phyloP scores from a whole-genome alignment of 1,284 basidiomycete species.

The Ganoderma multipileum region DNA sequence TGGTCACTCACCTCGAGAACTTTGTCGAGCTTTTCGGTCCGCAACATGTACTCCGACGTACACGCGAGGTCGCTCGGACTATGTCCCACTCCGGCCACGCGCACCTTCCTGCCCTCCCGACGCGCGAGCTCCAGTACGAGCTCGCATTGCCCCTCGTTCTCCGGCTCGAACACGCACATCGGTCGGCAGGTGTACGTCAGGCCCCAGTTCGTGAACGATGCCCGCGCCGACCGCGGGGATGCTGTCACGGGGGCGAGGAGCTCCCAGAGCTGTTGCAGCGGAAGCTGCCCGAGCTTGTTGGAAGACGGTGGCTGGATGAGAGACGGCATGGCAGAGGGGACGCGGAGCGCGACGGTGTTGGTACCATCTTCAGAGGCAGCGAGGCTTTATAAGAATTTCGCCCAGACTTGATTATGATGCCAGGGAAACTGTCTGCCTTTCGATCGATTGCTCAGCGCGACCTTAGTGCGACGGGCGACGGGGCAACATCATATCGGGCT shows the following conservation, averaged over 20 bases:
- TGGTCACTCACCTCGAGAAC: conserved; percentile 74
- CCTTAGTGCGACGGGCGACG: conserved; percentile 4
- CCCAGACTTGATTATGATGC: conserved; percentile 14
- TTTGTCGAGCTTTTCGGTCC: conserved; percentile 73
- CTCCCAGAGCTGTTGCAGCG: conserved; percentile 53
- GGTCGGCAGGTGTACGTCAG: conserved; percentile 70
- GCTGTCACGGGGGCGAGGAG: conserved; percentile 61
- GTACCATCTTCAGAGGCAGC: conserved; percentile 12
- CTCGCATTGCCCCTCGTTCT: conserved; percentile 74
- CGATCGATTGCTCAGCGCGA: conserved; percentile 42
- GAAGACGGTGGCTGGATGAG: conserved; percentile 6
- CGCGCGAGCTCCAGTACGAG: conserved; percentile 87
- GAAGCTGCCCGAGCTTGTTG: conserved; percentile 38
- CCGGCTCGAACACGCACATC: conserved; percentile 79
- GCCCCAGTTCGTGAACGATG: conserved; percentile 77
- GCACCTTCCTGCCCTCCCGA: conserved; percentile 73
- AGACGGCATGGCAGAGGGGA: conserved; percentile 10
- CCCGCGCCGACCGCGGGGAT: conserved; percentile 46
- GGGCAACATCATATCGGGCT: conserved; percentile 24
- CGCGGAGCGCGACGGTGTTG: conserved; percentile 17
- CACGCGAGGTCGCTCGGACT: conserved; percentile 93
- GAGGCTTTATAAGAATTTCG: conserved; percentile 43
- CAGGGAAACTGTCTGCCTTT: conserved; percentile 25
- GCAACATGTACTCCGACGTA: conserved; percentile 84
- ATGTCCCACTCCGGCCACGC: conserved; percentile 91